Evolutionary conservation across 2,329 filamentous ascomycete species (phyloP).

Genomic region (Microcera coccophila): DNA sequence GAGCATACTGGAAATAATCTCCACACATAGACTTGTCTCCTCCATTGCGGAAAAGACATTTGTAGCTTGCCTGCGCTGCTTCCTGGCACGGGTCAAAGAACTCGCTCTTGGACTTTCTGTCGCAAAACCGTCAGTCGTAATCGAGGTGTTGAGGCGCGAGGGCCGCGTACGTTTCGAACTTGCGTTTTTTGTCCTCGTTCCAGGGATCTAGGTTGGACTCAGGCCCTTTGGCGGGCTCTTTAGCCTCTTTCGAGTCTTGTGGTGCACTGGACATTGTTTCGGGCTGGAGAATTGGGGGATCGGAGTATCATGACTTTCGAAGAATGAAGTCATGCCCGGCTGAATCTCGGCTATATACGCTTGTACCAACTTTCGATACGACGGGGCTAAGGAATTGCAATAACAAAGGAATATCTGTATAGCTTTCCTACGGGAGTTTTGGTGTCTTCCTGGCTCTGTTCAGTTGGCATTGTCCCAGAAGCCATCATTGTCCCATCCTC

Average conservation of each 20-base stretch:
- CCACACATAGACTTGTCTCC: slow-evolving; percentile 85
- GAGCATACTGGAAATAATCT: slow-evolving; percentile 88
- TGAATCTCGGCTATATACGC: slow-evolving; percentile 12
- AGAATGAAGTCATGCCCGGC: slow-evolving; percentile 17
- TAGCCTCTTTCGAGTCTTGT: slow-evolving; percentile 14
- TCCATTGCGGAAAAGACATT: slow-evolving; percentile 82
- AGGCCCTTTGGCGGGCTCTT: slow-evolving; percentile 14
- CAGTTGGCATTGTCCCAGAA: slow-evolving; percentile 17
- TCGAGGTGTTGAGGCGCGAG: not conserved
- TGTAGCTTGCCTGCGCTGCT: slow-evolving; percentile 77
- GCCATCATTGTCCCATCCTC: slow-evolving; percentile 17
- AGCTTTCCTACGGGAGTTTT: too few species aligned
- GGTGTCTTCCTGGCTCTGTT: not conserved
- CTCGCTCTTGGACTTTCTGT: slow-evolving; percentile 80
- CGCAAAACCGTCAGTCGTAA: slow-evolving; percentile 6
- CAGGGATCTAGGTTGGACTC: slow-evolving; percentile 41
- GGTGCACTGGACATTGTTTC: slow-evolving; percentile 19
- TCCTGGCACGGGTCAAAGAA: slow-evolving; percentile 96
- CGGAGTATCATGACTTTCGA: not conserved
- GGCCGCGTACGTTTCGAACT: slow-evolving; percentile 58
- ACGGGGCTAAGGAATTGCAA: too few species aligned
- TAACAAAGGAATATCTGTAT: too few species aligned
- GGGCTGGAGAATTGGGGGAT: not conserved
- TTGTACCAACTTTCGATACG: not conserved
- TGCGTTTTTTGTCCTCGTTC: slow-evolving; percentile 56